Evolutionary conservation across 2,329 filamentous ascomycete species (phyloP), one percentile per base, ranked within the genome.

Genomic region (Diaporthe sp.): DNA sequence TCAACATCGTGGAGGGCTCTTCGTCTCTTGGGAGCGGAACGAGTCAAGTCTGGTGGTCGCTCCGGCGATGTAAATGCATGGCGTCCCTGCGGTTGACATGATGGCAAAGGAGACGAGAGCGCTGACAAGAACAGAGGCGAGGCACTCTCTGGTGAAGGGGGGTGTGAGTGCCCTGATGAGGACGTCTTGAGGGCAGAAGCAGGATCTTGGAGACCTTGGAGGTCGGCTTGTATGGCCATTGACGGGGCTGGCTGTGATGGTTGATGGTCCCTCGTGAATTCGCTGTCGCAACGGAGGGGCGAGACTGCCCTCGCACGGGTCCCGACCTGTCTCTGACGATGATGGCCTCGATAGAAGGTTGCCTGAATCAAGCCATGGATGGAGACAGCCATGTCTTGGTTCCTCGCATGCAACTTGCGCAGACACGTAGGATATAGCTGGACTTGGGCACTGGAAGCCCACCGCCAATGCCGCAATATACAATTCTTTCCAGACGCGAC

Each of bases 1-100:
- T 93, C 91, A 58, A 93, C 89, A 77, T 94, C 92, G 49, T 89
- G 87, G 2, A 84, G 78, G 7, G 87, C 83, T 34, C 92, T 88
- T 28, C 82, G 80, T 44, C 92, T 88, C 80, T 92, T 92, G 4
- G 58, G 39, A 19, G 34, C 46, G 8, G 19, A 31, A 28, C 58
- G 71, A n/a, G 17, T 44, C 25, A 34, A 4, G 9, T 73, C 58
- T n/a, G 71, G 19, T 5, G 34, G 34, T 13, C n/a, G n/a, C 39
- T 65, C 58, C 2, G 71, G n/a, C n/a, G 58, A 10, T 25, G 25
- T 55, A 34, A 44, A 46, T 44, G 15, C 49, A 42, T 46, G 58
- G 28, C 13, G 49, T 6, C 51, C 37, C 17, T 55, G 71, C 28
- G 44, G 15, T 19, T 22, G 44, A 10, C 8, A 5, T 8, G 58